These are phyloP conservation scores for Neopestalotiopsis sp. DNA, from an alignment of 2,329 filamentous ascomycete species.

Conservation along the genomic window DNA sequence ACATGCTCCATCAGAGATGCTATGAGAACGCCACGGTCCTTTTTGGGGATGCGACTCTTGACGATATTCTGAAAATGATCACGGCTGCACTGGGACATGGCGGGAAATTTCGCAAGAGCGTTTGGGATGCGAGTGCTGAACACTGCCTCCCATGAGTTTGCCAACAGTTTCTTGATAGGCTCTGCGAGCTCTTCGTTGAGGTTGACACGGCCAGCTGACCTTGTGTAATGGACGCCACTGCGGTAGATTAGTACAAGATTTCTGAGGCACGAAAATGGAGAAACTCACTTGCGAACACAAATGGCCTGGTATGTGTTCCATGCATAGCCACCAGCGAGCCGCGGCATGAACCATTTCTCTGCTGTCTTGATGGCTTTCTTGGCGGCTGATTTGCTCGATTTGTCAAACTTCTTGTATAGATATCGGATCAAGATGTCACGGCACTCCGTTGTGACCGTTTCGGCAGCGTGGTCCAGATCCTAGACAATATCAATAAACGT, in stretches of 20 bases:
- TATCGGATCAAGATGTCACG: neutral
- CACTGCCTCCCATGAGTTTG: neutral
- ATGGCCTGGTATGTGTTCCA: neutral
- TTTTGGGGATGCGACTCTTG: neutral
- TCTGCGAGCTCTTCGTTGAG: neutral
- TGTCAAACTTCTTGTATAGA: conserved; percentile 7
- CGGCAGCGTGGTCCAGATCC: neutral
- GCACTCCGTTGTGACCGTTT: neutral
- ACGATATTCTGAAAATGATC: neutral
- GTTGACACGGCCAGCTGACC: neutral
- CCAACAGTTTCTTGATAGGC: neutral
- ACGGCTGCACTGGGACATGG: neutral
- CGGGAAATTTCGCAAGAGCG: neutral
- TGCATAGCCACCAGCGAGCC: neutral
- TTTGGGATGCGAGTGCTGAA: neutral
- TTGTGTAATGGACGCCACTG: neutral
- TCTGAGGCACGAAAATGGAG: neutral
- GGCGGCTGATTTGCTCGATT: neutral
- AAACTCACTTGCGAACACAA: conserved; percentile 7
- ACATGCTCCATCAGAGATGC: neutral
- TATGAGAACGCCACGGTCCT: neutral
- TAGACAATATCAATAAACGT: neutral
- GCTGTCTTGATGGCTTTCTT: neutral
- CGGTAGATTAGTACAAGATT: neutral
- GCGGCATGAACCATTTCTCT: neutral